A percentile compares a stretch with the other conserved stretches of the same genome.
phyloP scores from a whole-genome alignment of 805 yeast species.

The Candida taoyuanica region DNA sequence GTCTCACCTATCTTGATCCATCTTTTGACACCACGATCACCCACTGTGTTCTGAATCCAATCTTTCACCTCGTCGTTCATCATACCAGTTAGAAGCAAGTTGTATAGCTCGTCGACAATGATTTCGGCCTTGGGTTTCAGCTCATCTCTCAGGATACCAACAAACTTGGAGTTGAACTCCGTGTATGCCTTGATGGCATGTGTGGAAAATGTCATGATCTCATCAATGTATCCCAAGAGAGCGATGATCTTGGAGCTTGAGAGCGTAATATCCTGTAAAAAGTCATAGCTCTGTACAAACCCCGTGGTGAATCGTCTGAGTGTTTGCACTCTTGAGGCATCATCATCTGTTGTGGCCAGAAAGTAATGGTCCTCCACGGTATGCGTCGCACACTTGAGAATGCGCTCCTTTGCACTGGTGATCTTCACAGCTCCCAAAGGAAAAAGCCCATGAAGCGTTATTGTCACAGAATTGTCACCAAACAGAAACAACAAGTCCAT shows the following conservation, averaged over 20 bases:
- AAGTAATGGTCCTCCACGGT: conserved; percentile 16
- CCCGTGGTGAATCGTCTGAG: conserved; percentile 15
- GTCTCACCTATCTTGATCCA: conserved; percentile 48
- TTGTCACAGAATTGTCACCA: conserved; percentile 22
- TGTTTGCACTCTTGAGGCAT: conserved; percentile 19
- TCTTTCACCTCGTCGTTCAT: conserved; percentile 45
- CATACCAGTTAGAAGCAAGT: conserved; percentile 49
- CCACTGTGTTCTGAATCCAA: conserved; percentile 62
- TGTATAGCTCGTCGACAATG: conserved; percentile 39
- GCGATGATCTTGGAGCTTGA: conserved; percentile 22
- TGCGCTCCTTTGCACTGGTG: conserved; percentile 14
- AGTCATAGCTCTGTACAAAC: conserved; percentile 10
- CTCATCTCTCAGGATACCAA: conserved; percentile 35
- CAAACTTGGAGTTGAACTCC: conserved; percentile 34
- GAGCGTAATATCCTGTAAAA: conserved; percentile 15
- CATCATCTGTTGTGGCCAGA: conserved; percentile 21
- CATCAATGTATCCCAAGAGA: conserved; percentile 31
- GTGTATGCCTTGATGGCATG: conserved; percentile 33
- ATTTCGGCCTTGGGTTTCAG: conserved; percentile 22
- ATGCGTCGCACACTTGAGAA: conserved; percentile 11
- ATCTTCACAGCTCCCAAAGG: conserved; percentile 23
- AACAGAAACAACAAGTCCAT: conserved; percentile 27
- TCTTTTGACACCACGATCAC: conserved; percentile 58
- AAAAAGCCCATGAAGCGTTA: conserved; percentile 33
- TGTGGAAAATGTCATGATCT: conserved; percentile 27